Conservation (phyloP, 164 flowering plant genomes). For the Sedum album region DNA sequence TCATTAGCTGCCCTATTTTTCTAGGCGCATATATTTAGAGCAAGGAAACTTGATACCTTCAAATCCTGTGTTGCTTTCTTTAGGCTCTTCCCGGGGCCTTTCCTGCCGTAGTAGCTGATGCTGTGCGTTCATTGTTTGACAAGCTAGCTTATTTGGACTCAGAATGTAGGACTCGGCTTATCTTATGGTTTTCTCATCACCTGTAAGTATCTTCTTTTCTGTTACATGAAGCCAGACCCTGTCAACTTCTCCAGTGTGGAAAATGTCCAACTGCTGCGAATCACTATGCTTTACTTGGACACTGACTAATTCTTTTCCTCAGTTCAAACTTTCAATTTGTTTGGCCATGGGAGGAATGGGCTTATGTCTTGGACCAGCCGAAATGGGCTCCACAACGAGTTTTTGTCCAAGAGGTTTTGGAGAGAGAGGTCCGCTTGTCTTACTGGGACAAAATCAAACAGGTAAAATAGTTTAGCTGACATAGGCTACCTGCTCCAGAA, state of each 20-base stretch:
- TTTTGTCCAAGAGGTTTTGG: conserved; percentile 95
- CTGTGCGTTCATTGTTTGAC: conserved; percentile 95
- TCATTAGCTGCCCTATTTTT: background rate
- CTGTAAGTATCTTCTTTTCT: conserved; percentile 45
- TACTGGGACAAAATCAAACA: conserved; percentile 98
- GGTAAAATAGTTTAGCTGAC: no score
- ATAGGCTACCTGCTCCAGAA: no score
- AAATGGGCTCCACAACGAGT: conserved; percentile 97
- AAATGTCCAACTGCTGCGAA: background rate
- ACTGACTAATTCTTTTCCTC: conserved; percentile 32
- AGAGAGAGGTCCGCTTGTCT: conserved; percentile 93
- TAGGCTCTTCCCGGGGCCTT: conserved; percentile 99
- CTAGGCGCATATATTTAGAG: background rate
- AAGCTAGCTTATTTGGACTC: conserved; percentile 84
- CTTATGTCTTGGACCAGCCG: conserved; percentile 82
- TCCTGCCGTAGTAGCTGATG: conserved; percentile 94
- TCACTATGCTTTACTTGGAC: conserved; percentile 75
- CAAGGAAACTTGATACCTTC: background rate
- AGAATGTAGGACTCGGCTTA: conserved; percentile 88
- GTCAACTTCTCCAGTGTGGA: background rate
- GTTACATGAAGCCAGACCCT: background rate
- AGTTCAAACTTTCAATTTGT: conserved; percentile 95
- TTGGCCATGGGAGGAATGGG: conserved; percentile 99
- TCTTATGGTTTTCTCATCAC: conserved; percentile 98
- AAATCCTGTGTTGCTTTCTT: conserved; percentile 1